Evolutionary conservation across 495 filamentous ascomycete genomes (phyloP).

Genomic region (Penicillium daleae): DNA sequence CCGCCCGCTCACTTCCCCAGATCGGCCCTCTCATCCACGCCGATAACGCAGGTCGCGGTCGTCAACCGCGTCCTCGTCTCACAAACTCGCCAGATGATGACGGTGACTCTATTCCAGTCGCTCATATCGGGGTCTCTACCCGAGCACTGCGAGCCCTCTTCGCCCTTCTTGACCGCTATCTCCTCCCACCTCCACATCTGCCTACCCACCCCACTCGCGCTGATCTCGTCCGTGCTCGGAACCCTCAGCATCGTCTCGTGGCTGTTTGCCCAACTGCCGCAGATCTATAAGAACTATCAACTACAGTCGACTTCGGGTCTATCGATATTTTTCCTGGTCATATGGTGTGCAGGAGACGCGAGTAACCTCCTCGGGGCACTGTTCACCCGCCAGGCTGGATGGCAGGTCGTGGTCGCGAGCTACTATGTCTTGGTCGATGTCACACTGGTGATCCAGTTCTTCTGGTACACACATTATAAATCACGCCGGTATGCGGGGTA

Average conservation of each 20-base stretch:
- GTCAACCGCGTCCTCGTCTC: conserved; percentile 2
- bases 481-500: conserved; percentile 37
- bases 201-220: conserved; percentile 66
- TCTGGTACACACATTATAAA: conserved; percentile 67
- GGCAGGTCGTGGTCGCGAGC: conserved; percentile 68
- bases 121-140: conserved; percentile 48
- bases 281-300: conserved; percentile 73
- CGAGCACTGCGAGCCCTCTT: conserved; percentile 65
- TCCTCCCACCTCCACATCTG: conserved; percentile 68
- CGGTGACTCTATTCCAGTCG: conserved; percentile 35
- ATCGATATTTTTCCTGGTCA: conserved; percentile 68
- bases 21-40: conserved; percentile 12
- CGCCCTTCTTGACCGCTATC: conserved; percentile 58
- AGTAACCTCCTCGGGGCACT: conserved; percentile 69
- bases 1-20: conserved; percentile 12
- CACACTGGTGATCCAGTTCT: conserved; percentile 63
- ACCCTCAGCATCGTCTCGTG: conserved; percentile 69
- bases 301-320: conserved; percentile 69
- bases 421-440: conserved; percentile 75
- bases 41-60: conserved; percentile 2
- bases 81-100: conserved; percentile 26
- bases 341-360: conserved; percentile 73
- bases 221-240: conserved; percentile 68
- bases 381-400: conserved; percentile 67
- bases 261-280: conserved; percentile 78